Evolutionary conservation across 1,284 basidiomycete genomes (phyloP), one percentile per base, ranked within the genome.

Genomic region (Coriolopsis trogii): DNA sequence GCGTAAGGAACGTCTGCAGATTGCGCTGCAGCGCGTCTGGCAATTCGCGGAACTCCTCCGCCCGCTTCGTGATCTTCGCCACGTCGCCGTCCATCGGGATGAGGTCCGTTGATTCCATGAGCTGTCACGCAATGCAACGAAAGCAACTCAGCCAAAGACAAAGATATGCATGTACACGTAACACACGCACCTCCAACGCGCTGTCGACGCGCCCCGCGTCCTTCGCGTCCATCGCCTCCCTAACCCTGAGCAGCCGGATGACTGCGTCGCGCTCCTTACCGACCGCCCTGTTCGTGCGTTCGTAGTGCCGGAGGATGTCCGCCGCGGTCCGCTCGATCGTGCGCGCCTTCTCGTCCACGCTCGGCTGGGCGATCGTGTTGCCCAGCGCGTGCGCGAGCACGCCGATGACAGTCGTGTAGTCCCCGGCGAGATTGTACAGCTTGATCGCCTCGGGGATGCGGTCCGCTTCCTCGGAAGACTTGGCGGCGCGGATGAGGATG

Each of bases 361-460:
- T 79, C 0, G 87, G 83, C 61, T 87, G 81, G 4, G 84, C 78
- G 37, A 96, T 78, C 1, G 89, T 88, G 63, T 88, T 89, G n/a
- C 95, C 94, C 0, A 99, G 79, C 3, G 94, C 91, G 50, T 87
- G 85, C 36, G 93, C 94, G 37, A 99, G 86, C 52, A 93, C 93
- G 7, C 84, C 79, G 33, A 98, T 83, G 41, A 99, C 96, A 25
- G 89, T 92, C 43, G 85, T 77, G 68, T 95, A 95, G 58, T 97
- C 92, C 31, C 93, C 91, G 0, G 95, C 94, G 30, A 98, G 84
- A 72, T 98, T 96, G 76, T 94, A 98, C 40, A 99, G 76, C 69
- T 96, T 90, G 72, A 99, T 95, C 2, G 95, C 94, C 68, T 98
- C 94, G 5, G 88, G 81, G 37, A 91, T 86, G 25, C 91, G 88